Conservation (phyloP, 2,329 filamentous ascomycete genomes). For the Madurella fahalii region DNA sequence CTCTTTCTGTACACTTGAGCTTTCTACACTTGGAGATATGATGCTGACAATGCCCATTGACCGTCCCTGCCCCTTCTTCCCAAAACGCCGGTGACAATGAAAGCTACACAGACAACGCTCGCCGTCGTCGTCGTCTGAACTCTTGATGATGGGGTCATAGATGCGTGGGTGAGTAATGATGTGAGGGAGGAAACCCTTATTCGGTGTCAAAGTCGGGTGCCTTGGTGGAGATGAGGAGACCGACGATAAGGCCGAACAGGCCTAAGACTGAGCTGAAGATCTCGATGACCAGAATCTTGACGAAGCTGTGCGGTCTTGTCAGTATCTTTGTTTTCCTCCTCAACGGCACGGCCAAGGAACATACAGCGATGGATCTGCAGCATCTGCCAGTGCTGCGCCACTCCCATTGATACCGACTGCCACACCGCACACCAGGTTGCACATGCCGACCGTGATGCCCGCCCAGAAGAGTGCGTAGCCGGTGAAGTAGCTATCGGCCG, state of each 20-base stretch:
- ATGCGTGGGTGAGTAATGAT: conserved; percentile 3
- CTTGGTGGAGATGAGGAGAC: conserved; percentile 81
- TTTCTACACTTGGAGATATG: conserved; percentile 22
- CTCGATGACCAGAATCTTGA: conserved; percentile 98
- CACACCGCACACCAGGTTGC: conserved; percentile 93
- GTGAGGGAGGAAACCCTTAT: not conserved
- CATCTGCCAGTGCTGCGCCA: conserved; percentile 92
- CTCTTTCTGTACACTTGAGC: conserved; percentile 21
- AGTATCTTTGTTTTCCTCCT: conserved; percentile 15
- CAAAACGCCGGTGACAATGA: conserved; percentile 26
- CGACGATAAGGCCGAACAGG: conserved; percentile 93
- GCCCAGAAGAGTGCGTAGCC: conserved; percentile 96
- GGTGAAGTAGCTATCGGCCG: conserved; percentile 81
- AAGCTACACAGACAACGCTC: conserved; percentile 23
- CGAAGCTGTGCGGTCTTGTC: conserved; percentile 61
- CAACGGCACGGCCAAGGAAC: conserved; percentile 33
- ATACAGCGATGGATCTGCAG: conserved; percentile 83
- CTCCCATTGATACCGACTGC: conserved; percentile 98
- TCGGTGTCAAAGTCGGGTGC: conserved; percentile 64
- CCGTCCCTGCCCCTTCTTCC: conserved; percentile 20
- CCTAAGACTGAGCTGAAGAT: conserved; percentile 98
- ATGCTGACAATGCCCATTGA: conserved; percentile 24
- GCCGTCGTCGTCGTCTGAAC: conserved; percentile 20
- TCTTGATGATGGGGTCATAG: conserved; percentile 10
- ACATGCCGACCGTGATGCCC: conserved; percentile 88